These are phyloP conservation scores for Apiotrichum laibachii DNA, from an alignment of 1,284 basidiomycete genomes.

Conservation along the genomic window DNA sequence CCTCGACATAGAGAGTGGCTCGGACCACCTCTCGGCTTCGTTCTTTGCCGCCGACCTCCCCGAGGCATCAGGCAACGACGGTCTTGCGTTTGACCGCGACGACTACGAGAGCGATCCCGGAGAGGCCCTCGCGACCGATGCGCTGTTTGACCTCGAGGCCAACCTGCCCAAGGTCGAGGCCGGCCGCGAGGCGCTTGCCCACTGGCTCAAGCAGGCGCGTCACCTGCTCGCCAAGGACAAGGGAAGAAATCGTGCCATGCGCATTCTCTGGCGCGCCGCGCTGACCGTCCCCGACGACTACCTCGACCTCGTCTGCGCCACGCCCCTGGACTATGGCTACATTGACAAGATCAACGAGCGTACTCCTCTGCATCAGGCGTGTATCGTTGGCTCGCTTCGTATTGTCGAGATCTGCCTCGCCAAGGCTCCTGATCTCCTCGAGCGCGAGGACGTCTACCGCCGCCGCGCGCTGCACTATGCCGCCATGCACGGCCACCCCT, in stretches of 20 bases:
- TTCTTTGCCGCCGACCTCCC: slow-evolving; percentile 50
- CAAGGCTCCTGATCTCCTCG: slow-evolving; percentile 50
- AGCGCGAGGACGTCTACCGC: slow-evolving; percentile 65
- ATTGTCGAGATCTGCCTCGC: slow-evolving; percentile 79
- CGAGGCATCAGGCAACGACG: slow-evolving; percentile 44
- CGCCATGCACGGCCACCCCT: slow-evolving; percentile 83
- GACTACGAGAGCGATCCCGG: slow-evolving; percentile 53
- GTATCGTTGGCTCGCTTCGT: slow-evolving; percentile 76
- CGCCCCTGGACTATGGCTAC: slow-evolving; percentile 84
- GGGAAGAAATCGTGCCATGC: slow-evolving; percentile 56
- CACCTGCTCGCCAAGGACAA: slow-evolving; percentile 38
- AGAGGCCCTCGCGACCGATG: slow-evolving; percentile 57
- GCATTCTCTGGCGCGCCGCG: slow-evolving; percentile 87
- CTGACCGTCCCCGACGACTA: slow-evolving; percentile 72
- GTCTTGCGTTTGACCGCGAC: slow-evolving; percentile 66
- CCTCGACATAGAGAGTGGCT: slow-evolving; percentile 80
- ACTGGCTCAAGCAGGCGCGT: slow-evolving; percentile 64
- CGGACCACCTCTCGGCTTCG: slow-evolving; percentile 64
- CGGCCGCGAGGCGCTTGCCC: slow-evolving; percentile 59
- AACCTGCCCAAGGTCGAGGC: slow-evolving; percentile 71
- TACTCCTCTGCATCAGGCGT: slow-evolving; percentile 90
- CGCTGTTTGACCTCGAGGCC: slow-evolving; percentile 81
- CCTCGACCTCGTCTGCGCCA: slow-evolving; percentile 71
- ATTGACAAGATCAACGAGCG: slow-evolving; percentile 97
- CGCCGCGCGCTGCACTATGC: slow-evolving; percentile 94